phyloP scores from a whole-genome alignment of 768 basidiomycete species.

The Tricholoma flavovirens region DNA sequence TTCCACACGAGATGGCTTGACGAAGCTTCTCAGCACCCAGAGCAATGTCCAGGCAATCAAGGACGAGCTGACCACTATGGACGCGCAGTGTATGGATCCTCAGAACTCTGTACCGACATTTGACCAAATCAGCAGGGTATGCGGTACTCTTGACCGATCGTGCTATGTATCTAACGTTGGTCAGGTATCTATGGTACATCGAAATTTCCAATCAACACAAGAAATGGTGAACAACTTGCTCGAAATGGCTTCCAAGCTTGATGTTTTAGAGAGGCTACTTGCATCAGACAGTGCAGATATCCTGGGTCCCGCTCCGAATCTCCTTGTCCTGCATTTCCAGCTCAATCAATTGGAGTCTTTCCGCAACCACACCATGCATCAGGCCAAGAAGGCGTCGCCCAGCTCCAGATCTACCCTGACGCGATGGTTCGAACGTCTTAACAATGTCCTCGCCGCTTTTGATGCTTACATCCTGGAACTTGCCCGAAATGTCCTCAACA shows the following conservation, averaged over 20 bases:
- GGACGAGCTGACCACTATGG: slow-evolving; percentile 81
- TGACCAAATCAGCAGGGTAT: slow-evolving; percentile 91
- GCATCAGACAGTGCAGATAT: slow-evolving; percentile 68
- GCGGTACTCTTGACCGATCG: slow-evolving; percentile 20
- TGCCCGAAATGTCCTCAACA: slow-evolving; percentile 68
- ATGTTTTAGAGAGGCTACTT: slow-evolving; percentile 73
- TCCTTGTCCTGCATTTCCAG: slow-evolving; percentile 87
- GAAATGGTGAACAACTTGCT: slow-evolving; percentile 92
- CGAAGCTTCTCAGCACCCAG: slow-evolving; percentile 72
- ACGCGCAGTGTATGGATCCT: slow-evolving; percentile 72
- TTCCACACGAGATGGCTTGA: slow-evolving; percentile 81
- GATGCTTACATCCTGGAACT: slow-evolving; percentile 80
- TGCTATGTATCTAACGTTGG: background rate
- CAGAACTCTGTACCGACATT: slow-evolving; percentile 77
- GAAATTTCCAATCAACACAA: slow-evolving; percentile 91
- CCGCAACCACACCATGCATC: slow-evolving; percentile 91
- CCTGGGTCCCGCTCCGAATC: slow-evolving; percentile 81
- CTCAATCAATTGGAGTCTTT: slow-evolving; percentile 91
- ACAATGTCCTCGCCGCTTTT: slow-evolving; percentile 73
- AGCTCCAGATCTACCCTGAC: slow-evolving; percentile 62
- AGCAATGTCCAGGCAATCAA: slow-evolving; percentile 74
- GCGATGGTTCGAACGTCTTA: slow-evolving; percentile 82
- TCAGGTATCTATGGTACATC: slow-evolving; percentile 92
- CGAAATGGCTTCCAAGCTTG: slow-evolving; percentile 86
- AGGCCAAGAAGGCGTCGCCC: slow-evolving; percentile 78